Conservation (phyloP, 139 green algal genomes). For the Chlorella sp. region DNA sequence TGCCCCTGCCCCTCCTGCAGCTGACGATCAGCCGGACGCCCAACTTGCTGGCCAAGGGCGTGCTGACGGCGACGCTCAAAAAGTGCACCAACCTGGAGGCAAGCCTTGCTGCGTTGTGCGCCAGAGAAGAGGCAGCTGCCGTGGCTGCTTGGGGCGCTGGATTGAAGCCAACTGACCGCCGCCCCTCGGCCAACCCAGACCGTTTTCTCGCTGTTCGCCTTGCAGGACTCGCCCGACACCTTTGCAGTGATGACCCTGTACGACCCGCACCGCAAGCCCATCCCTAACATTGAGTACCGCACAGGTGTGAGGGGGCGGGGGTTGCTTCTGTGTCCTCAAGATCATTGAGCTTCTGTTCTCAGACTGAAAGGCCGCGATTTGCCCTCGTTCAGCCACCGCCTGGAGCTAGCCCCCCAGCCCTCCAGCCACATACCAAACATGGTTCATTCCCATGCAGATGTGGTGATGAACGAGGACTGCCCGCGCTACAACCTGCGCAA, state of each 20-base stretch:
- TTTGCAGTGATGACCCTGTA: conserved; percentile 28
- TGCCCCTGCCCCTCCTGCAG: not conserved
- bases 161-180: too few species aligned
- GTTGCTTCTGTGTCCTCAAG: too few species aligned
- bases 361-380: too few species aligned
- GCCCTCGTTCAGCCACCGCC: too few species aligned
- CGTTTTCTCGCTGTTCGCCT: too few species aligned
- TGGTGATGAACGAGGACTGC: conserved; percentile 29
- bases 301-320: not conserved
- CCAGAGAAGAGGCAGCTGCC: too few species aligned
- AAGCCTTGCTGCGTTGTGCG: too few species aligned
- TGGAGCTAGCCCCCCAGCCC: too few species aligned
- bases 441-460: not conserved
- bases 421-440: not conserved
- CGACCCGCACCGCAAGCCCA: conserved; percentile 32
- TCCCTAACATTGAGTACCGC: conserved; percentile 35
- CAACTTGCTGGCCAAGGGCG: conserved; percentile 24
- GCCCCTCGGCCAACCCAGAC: too few species aligned
- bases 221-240: conserved; percentile 7
- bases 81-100: conserved; percentile 2
- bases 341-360: too few species aligned
- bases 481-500: conserved; percentile 40
- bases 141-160: too few species aligned
- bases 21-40: not conserved
- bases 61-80: conserved; percentile 31